Evolutionary conservation across 1,284 basidiomycete species (phyloP).

Genomic region (Austroboletus niveus): DNA sequence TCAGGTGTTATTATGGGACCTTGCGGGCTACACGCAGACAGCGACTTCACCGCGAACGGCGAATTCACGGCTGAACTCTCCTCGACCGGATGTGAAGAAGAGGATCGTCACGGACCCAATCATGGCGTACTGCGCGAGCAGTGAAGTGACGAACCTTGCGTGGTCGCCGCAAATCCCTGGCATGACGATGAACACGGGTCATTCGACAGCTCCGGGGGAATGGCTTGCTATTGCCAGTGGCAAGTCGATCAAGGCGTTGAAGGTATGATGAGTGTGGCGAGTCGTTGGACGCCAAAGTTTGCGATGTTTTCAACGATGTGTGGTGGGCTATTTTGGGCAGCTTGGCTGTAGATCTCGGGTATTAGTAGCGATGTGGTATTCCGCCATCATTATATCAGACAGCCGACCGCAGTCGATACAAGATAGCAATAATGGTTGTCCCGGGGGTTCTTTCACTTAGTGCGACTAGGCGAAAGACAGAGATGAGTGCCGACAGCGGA

Average conservation of each 20-base stretch:
- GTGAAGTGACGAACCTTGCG: conserved; percentile 83
- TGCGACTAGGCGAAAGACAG: too few relatives aligned
- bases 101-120: conserved; percentile 69
- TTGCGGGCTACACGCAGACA: conserved; percentile 60
- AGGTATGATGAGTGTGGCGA: conserved; percentile 49
- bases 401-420: not conserved
- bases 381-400: not conserved
- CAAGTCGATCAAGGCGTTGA: conserved; percentile 77
- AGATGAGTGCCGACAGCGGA: too few relatives aligned
- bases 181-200: conserved; percentile 70
- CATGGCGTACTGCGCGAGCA: conserved; percentile 79
- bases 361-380: not conserved
- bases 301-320: not conserved
- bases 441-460: not conserved
- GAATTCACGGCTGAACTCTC: conserved; percentile 68
- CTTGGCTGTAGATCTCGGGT: not conserved
- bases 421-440: not conserved
- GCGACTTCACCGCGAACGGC: conserved; percentile 61
- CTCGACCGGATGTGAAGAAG: conserved; percentile 74
- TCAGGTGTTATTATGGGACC: conserved; percentile 88
- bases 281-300: not conserved
- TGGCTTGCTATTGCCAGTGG: conserved; percentile 91
- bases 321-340: not conserved
- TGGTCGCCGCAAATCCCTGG: conserved; percentile 81
- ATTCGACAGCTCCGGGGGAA: conserved; percentile 74